These are phyloP conservation scores for Anisodus acutangulus DNA, from an alignment of 257 asterid genomes.

Conservation along the genomic window DNA sequence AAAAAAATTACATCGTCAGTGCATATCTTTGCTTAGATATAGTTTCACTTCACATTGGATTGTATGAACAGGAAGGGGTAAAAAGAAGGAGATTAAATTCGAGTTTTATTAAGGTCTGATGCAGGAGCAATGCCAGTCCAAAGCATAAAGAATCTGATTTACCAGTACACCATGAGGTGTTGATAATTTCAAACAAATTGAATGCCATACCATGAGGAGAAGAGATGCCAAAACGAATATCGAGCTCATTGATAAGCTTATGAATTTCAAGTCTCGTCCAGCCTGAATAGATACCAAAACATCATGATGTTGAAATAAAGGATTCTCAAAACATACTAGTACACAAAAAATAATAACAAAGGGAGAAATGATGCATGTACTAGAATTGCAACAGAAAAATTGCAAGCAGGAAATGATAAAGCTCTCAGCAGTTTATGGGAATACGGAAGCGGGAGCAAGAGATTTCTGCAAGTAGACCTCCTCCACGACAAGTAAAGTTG, in stretches of 20 bases:
- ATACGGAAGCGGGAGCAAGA: background rate
- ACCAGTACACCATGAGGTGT: background rate
- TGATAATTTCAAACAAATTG: background rate
- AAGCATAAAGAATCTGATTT: background rate
- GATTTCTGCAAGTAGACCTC: background rate
- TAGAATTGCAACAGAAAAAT: background rate
- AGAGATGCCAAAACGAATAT: constrained; percentile 68
- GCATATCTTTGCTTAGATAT: background rate
- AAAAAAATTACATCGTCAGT: background rate
- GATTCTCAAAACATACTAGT: constrained; percentile 6
- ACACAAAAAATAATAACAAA: background rate
- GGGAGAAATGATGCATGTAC: background rate
- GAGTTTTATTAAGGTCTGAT: background rate
- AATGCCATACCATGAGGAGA: constrained; percentile 65
- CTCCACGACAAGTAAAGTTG: background rate
- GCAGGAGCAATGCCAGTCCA: background rate
- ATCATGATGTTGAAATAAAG: constrained; percentile 5
- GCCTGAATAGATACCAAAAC: constrained; percentile 54
- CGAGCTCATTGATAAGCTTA: constrained; percentile 79
- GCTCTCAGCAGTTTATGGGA: background rate
- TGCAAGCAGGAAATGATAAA: background rate
- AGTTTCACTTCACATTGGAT: background rate
- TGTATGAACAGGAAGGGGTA: background rate
- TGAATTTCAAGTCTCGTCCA: constrained; percentile 90
- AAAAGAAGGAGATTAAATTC: background rate